Percentiles rank a stretch among this genome's conserved stretches.
Evolutionary conservation across 495 filamentous ascomycete genomes (phyloP).

Genomic region (Hypoxylon intermedium): DNA sequence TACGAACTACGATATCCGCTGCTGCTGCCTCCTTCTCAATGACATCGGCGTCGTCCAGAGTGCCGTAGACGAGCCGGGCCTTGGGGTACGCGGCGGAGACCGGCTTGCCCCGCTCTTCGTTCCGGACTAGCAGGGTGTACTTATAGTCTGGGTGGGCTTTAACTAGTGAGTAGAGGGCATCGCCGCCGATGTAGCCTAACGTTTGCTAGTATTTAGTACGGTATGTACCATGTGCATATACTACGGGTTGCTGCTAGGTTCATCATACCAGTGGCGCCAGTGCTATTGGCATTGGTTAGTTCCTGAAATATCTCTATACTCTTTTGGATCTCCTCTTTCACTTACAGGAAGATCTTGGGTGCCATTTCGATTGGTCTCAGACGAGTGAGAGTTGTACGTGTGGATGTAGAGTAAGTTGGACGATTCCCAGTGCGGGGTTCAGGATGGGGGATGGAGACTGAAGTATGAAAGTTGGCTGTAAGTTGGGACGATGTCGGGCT

Average conservation of each 20-base stretch:
- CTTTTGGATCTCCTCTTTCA: background rate
- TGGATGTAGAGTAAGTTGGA: background rate
- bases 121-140: slow-evolving; percentile 71
- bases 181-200: slow-evolving; percentile 80
- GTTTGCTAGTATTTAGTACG: slow-evolving; percentile 4
- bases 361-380: slow-evolving; percentile 31
- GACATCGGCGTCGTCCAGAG: slow-evolving; percentile 61
- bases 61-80: slow-evolving; percentile 61
- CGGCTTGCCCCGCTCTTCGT: slow-evolving; percentile 66
- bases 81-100: slow-evolving; percentile 66
- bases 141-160: slow-evolving; percentile 73
- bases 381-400: background rate
- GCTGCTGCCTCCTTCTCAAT: slow-evolving; percentile 64
- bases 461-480: background rate
- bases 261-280: slow-evolving; percentile 49
- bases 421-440: background rate
- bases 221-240: background rate
- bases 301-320: background rate
- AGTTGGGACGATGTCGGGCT: background rate
- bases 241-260: background rate
- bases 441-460: background rate
- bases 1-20: slow-evolving; percentile 73
- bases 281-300: slow-evolving; percentile 38
- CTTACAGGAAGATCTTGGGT: slow-evolving; percentile 50
- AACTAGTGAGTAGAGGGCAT: slow-evolving; percentile 65